Base-by-base conservation (phyloP, 2,329 filamentous ascomycete genomes). In the Aspergillus ochraceoroseus region DNA sequence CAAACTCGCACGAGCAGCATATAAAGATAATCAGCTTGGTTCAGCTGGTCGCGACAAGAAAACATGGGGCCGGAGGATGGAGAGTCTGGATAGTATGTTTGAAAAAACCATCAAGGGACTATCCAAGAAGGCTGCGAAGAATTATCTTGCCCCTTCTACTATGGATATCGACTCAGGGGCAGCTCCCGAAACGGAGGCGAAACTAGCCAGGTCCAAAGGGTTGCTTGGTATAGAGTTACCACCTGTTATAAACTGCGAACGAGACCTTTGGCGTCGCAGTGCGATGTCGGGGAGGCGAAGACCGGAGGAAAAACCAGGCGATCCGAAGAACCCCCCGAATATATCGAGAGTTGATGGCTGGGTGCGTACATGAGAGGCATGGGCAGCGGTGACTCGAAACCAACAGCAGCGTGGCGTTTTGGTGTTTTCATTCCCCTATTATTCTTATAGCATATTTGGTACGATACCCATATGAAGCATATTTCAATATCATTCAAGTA, bases 161-260 rank as follows among this genome's bases (percentile, higher is more conserved):
- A 57, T 59, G 60, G 57, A 59, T 15, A 54, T 64, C 13, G 59
- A 63, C 30, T 54, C 48, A 13, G 55, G 52, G 1, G 43, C 43
- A 2, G 37, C 35, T 7, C 39, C 46, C 4, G 61, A 65, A 15
- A 44, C 41, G 7, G 59, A 62, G 9, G 41, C 38, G n/a, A 58
- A 60, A 34, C 31, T 45, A 8, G 19, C 41, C 7, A 48, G 51
- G 23, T 41, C 52, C 9, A 63, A 59, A 32, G 41, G 48, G n/a
- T 53, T 57, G 22, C 54, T 52, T 47, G 59, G 58, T 35, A 51
- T 66, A 12, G 70, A 71, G 41, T 44, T 73, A 39, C 70, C 69
- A 3, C 70, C 70, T 7, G 68, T 71, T 35, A 77, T 82, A 36
- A 82, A 82, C 52, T 77, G 77, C 43, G 77, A 82, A 44, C 71